A percentile compares a stretch with the other conserved stretches of the same genome.
Conservation (phyloP, 2,329 filamentous ascomycete species). For the Nemania sp. region DNA sequence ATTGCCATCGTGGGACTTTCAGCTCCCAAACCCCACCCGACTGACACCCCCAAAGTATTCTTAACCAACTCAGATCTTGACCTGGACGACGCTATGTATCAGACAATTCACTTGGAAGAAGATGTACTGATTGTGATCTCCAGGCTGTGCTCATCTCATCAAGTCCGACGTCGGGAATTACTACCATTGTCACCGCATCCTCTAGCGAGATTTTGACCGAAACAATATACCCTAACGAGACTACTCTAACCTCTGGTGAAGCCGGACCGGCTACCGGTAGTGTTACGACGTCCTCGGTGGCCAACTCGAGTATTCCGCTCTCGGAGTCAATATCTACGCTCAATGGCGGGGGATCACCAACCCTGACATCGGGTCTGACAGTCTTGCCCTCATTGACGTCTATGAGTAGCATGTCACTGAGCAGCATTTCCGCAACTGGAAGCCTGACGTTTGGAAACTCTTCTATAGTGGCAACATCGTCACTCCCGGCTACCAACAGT, state of each 20-base stretch:
- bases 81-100: neutral
- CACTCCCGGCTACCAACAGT: too few species aligned
- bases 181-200: conserved; percentile 29
- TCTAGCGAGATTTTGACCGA: conserved; percentile 26
- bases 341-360: neutral
- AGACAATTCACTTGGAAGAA: neutral
- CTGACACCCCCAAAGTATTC: neutral
- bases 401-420: too few species aligned
- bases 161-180: conserved; percentile 17
- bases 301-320: conserved; percentile 11
- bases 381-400: too few species aligned
- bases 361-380: too few species aligned
- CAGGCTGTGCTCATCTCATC: conserved; percentile 17
- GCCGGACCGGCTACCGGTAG: conserved; percentile 32
- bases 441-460: conserved; percentile 26
- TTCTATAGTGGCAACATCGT: conserved; percentile 16
- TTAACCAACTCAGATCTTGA: neutral
- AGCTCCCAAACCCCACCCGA: neutral
- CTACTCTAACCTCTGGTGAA: conserved; percentile 31
- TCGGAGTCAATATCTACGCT: conserved; percentile 19
- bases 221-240: conserved; percentile 31
- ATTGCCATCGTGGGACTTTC: neutral
- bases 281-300: conserved; percentile 8
- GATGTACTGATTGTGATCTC: conserved; percentile 9
- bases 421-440: conserved; percentile 35